phyloP scores from a whole-genome alignment of 2,329 filamentous ascomycete genomes.

The Aquanectria penicillioides region DNA sequence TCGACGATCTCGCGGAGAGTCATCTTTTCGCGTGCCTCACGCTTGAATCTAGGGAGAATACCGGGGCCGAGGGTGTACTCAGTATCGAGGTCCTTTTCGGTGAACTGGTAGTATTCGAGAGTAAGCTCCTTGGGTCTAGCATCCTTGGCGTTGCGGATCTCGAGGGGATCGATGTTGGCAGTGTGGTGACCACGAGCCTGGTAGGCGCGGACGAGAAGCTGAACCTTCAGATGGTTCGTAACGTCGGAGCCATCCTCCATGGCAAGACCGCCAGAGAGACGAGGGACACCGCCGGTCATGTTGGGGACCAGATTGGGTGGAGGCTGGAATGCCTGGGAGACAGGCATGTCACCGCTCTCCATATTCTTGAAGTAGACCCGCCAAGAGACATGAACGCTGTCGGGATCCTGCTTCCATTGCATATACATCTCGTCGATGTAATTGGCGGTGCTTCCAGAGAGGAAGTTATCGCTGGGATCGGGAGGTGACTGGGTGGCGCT shows the following conservation, averaged over 20 bases:
- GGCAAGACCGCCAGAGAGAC: conserved; percentile 75
- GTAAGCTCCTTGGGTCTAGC: conserved; percentile 89
- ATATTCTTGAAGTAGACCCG: conserved; percentile 99
- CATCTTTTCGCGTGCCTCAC: conserved; percentile 92
- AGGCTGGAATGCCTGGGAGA: conserved; percentile 95
- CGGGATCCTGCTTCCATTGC: conserved; percentile 93
- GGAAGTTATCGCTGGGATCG: conserved; percentile 94
- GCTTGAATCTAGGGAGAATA: conserved; percentile 93
- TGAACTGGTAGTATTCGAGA: conserved; percentile 94
- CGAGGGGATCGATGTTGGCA: conserved; percentile 94
- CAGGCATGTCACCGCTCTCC: conserved; percentile 97
- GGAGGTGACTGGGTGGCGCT: conserved; percentile 63
- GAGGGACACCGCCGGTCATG: conserved; percentile 80
- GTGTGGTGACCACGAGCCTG: conserved; percentile 98
- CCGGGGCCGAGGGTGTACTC: conserved; percentile 94
- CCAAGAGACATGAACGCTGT: conserved; percentile 97
- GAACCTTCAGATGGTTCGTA: conserved; percentile 97
- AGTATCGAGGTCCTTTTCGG: conserved; percentile 90
- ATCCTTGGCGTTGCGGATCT: conserved; percentile 75
- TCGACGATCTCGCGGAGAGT: conserved; percentile 92
- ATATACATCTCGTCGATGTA: conserved; percentile 99
- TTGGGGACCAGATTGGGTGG: conserved; percentile 90
- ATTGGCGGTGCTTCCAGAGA: conserved; percentile 96
- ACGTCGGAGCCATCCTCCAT: conserved; percentile 80
- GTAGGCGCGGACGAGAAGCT: conserved; percentile 95